Evolutionary conservation across 2,329 filamentous ascomycete genomes (phyloP).

Genomic region (Arachnopeziza araneosa): DNA sequence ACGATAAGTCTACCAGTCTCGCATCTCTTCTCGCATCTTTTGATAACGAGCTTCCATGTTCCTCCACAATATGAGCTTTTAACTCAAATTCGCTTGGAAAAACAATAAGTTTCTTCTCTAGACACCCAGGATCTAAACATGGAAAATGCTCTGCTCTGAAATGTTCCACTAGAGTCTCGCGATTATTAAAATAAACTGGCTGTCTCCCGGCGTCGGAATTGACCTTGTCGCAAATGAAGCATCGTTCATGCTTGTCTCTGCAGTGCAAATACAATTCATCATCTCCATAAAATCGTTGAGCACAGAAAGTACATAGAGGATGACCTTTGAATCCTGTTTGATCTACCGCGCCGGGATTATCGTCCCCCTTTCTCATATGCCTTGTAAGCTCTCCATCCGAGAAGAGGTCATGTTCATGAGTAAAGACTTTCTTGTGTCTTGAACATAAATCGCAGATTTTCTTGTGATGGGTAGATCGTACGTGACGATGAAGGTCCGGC

Average conservation of each 20-base stretch:
- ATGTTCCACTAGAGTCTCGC: slow-evolving; percentile 78
- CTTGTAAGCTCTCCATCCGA: slow-evolving; percentile 71
- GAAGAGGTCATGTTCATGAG: slow-evolving; percentile 94
- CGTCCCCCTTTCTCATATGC: slow-evolving; percentile 88
- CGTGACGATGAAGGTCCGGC: slow-evolving; percentile 76
- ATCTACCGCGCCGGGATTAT: slow-evolving; percentile 80
- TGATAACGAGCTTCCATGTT: slow-evolving; percentile 72
- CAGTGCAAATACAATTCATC: slow-evolving; percentile 95
- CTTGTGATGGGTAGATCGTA: slow-evolving; percentile 75
- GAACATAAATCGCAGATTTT: slow-evolving; percentile 90
- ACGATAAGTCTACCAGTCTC: slow-evolving; percentile 77
- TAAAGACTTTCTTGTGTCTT: slow-evolving; percentile 95
- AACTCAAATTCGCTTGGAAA: slow-evolving; percentile 93
- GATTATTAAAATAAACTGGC: slow-evolving; percentile 89
- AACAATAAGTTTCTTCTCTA: slow-evolving; percentile 97
- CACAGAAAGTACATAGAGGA: slow-evolving; percentile 89
- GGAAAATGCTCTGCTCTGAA: slow-evolving; percentile 84
- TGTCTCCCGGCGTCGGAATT: slow-evolving; percentile 33
- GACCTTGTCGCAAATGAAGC: slow-evolving; percentile 79
- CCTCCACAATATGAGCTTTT: slow-evolving; percentile 84
- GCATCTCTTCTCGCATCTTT: slow-evolving; percentile 82
- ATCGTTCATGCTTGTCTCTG: slow-evolving; percentile 87
- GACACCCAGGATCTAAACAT: slow-evolving; percentile 77
- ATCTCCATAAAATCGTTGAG: slow-evolving; percentile 87
- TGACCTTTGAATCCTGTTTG: slow-evolving; percentile 97